Base-by-base conservation (phyloP, 1,284 basidiomycete species). In the Leccinum glutinopallens region DNA sequence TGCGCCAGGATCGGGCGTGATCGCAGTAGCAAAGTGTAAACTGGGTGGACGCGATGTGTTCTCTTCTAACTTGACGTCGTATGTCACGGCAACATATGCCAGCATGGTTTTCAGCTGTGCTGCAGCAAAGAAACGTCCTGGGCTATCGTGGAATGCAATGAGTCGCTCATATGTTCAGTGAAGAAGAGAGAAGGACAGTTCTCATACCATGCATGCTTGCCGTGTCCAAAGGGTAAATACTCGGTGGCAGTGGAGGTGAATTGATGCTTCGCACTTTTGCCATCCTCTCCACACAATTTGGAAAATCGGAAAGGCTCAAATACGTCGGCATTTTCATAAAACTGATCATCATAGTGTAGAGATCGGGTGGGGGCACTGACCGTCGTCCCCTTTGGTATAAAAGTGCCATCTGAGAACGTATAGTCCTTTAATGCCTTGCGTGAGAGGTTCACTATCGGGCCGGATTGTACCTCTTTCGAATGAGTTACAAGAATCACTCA, bases 341-440 rank as follows among this genome's bases (percentile, higher is more conserved):
- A 61, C 2, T 49, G 35, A 2, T 63, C 61, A 39, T 79, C 73
- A 8, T 64, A 66, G 37, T 80, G 78, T 10, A 68, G 59, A 3
- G 72, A 59, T 12, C 25, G 43, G 0, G 69, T 35, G 0, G 77
- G 65, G 13, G 73, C 72, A 8, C 65, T 64, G 25, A 82, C 46
- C 6, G 65, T 39, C 0, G 74, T 66, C 12, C 80, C 81, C 29
- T 74, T 70, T 0, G 82, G 83, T 15, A 84, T 62, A 32, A 74
- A 70, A 0, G 78, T 78, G 1, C 82, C 83, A 60, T 83, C 78
- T 0, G 78, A 79, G 66, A 83, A 79, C 0, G 72, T 78, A 65
- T 76, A 80, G n/a, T 78, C 25, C 22, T 29, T 29, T 13, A 58
- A 13, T 15, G 25, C 57, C 39, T 43, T 58, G 22, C 57, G 57